Percentiles rank a stretch among this genome's conserved stretches.
Conservation (phyloP, 2,329 filamentous ascomycete genomes). For the Xylaria arbuscula region DNA sequence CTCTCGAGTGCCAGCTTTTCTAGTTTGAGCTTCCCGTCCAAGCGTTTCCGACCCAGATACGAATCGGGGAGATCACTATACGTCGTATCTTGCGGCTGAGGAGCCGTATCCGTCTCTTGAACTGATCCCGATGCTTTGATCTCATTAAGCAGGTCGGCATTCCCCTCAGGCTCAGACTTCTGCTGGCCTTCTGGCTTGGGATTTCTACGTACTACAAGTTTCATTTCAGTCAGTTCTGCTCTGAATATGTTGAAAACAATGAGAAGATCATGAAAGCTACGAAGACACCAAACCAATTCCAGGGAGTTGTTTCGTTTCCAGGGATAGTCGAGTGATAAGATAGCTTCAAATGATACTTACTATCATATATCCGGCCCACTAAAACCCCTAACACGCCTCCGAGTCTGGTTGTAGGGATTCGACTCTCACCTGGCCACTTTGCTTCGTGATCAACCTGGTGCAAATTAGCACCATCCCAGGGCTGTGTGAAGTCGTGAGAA, state of each 20-base stretch:
- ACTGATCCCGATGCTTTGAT: background rate
- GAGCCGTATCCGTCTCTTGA: background rate
- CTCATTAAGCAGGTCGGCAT: slow-evolving; percentile 19
- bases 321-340: background rate
- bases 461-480: slow-evolving; percentile 71
- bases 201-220: slow-evolving; percentile 36
- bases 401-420: slow-evolving; percentile 70
- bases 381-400: slow-evolving; percentile 77
- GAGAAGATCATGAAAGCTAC: too few species aligned
- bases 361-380: slow-evolving; percentile 74
- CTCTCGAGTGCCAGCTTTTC: slow-evolving; percentile 80
- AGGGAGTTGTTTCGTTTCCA: background rate
- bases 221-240: slow-evolving; percentile 16
- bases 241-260: background rate
- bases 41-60: slow-evolving; percentile 50
- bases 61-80: slow-evolving; percentile 1
- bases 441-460: slow-evolving; percentile 72
- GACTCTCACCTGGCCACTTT: slow-evolving; percentile 65
- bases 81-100: background rate
- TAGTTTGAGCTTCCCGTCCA: slow-evolving; percentile 71
- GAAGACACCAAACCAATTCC: background rate
- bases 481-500: slow-evolving; percentile 64
- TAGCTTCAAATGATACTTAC: slow-evolving; percentile 49
- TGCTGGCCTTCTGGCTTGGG: slow-evolving; percentile 36
- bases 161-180: slow-evolving; percentile 19